Evolutionary conservation across 345 rosid species (phyloP).

Genomic region (Rhodamnia rubescens): DNA sequence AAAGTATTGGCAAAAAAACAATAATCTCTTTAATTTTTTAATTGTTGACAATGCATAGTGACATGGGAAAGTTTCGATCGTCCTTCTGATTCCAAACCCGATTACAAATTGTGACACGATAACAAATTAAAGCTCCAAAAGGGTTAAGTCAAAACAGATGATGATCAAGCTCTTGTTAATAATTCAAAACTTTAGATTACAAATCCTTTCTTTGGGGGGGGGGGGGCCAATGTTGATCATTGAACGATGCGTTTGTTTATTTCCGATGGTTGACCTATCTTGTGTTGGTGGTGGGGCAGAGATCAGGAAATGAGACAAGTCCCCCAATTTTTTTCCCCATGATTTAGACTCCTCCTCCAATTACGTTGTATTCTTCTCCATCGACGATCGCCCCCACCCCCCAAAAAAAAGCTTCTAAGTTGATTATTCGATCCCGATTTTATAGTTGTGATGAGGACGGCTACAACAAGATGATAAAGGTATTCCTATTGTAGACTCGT

Average conservation of each 20-base stretch:
- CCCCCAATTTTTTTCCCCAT: neutral
- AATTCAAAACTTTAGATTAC: too few species aligned
- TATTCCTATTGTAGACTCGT: neutral
- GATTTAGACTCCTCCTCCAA: neutral
- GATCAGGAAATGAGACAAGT: neutral
- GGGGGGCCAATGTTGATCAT: neutral
- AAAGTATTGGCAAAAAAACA: too few species aligned
- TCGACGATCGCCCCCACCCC: neutral
- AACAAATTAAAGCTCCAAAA: neutral
- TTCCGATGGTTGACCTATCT: neutral
- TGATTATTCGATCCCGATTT: neutral
- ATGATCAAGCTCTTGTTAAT: neutral
- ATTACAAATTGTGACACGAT: neutral
- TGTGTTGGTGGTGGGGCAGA: neutral
- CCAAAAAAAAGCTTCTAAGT: neutral
- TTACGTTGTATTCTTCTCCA: neutral
- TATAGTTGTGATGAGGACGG: accelerated
- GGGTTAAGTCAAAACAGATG: neutral
- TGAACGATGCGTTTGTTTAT: neutral
- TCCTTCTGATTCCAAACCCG: too few species aligned
- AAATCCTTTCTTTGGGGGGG: too few species aligned
- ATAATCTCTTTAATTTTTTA: neutral
- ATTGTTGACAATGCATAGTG: neutral
- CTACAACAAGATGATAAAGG: neutral
- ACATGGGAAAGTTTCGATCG: neutral